Percentiles rank a stretch among this genome's conserved stretches.
phyloP scores from a whole-genome alignment of 768 basidiomycete genomes.

The Butyriboletus loyo region DNA sequence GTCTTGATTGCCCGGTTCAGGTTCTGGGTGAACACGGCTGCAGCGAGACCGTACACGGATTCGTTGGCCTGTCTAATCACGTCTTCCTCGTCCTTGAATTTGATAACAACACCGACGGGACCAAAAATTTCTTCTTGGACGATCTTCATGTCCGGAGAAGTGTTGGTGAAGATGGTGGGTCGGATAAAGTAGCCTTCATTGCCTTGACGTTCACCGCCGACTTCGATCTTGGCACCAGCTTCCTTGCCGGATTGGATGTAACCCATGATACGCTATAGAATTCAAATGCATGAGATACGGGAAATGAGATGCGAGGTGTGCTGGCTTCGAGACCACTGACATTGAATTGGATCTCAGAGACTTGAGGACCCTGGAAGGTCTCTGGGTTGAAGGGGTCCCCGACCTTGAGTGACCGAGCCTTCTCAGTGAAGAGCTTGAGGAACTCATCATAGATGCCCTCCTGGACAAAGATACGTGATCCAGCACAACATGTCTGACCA shows the following conservation, averaged over 20 bases:
- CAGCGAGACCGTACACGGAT: slow-evolving; percentile 81
- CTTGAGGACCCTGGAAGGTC: slow-evolving; percentile 74
- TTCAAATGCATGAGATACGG: neutral
- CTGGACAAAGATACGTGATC: slow-evolving; percentile 82
- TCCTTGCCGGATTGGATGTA: slow-evolving; percentile 77
- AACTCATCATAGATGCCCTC: slow-evolving; percentile 77
- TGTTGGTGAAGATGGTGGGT: slow-evolving; percentile 74
- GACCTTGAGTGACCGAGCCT: slow-evolving; percentile 53
- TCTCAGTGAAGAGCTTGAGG: slow-evolving; percentile 53
- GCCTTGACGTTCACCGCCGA: slow-evolving; percentile 62
- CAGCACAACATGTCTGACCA: slow-evolving; percentile 79
- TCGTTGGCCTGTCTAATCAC: slow-evolving; percentile 79
- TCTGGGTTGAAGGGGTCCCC: slow-evolving; percentile 66
- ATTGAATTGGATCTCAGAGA: slow-evolving; percentile 71
- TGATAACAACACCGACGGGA: slow-evolving; percentile 72
- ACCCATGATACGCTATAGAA: slow-evolving; percentile 61
- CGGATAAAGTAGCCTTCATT: slow-evolving; percentile 65
- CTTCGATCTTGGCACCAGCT: slow-evolving; percentile 63
- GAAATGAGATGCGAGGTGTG: neutral
- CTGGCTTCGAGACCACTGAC: slow-evolving; percentile 36
- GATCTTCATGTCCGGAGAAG: slow-evolving; percentile 68
- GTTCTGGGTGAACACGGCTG: slow-evolving; percentile 81
- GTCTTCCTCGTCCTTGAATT: slow-evolving; percentile 69
- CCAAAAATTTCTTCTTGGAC: slow-evolving; percentile 78
- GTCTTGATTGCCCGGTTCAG: slow-evolving; percentile 69